Conservation (phyloP, 768 basidiomycete genomes). For the Pleurotus cornucopiae region DNA sequence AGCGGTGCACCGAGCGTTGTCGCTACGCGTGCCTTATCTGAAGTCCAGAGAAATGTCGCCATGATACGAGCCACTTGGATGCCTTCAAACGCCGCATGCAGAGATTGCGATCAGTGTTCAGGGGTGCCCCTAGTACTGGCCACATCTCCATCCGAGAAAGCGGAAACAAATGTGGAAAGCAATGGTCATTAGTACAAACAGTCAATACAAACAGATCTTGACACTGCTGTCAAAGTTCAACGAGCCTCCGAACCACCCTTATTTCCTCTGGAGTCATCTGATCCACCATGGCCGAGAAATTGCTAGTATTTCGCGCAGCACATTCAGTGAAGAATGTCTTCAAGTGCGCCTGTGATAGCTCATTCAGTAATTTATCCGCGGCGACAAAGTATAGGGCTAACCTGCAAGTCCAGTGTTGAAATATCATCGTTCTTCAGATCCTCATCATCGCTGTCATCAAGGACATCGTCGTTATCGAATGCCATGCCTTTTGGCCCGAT, state of each 20-base stretch:
- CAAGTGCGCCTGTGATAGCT: conserved; percentile 53
- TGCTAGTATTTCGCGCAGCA: conserved; percentile 54
- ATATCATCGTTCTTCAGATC: conserved; percentile 86
- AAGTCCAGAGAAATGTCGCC: too few relatives aligned
- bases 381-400: conserved; percentile 17
- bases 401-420: conserved; percentile 80
- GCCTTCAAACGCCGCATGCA: too few relatives aligned
- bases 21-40: too few relatives aligned
- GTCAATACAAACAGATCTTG: too few relatives aligned
- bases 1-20: too few relatives aligned
- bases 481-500: conserved; percentile 69
- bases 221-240: conserved; percentile 17
- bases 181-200: too few relatives aligned
- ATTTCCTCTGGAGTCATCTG: conserved; percentile 71
- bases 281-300: conserved; percentile 60
- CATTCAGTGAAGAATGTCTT: conserved; percentile 67
- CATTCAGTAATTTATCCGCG: background rate
- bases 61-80: too few relatives aligned
- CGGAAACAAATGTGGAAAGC: too few relatives aligned
- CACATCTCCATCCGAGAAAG: too few relatives aligned
- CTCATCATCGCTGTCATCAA: conserved; percentile 76
- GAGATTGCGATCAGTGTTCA: too few relatives aligned
- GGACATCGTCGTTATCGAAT: conserved; percentile 75
- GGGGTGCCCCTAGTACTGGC: too few relatives aligned
- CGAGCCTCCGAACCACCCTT: conserved; percentile 52